These are phyloP conservation scores for Neoboletus brunneissimus DNA, from an alignment of 768 basidiomycete genomes.

Conservation along the genomic window DNA sequence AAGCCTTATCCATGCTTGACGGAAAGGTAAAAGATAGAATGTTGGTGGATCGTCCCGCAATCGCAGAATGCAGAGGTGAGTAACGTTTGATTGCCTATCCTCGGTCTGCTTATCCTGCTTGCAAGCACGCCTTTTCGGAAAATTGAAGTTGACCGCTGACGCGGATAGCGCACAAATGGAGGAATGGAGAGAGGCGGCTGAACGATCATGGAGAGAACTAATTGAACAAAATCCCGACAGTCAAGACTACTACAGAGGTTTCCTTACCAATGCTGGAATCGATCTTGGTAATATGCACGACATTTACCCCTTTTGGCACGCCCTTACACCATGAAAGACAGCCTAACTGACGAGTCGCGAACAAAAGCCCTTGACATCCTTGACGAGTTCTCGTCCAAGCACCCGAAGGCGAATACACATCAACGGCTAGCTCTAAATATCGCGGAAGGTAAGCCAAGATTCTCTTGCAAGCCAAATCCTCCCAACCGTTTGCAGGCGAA, in stretches of 20 bases:
- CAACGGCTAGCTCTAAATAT: conserved; percentile 70
- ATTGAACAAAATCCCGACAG: conserved; percentile 86
- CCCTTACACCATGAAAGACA: conserved; percentile 31
- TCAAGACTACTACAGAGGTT: conserved; percentile 75
- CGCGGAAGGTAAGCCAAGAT: conserved; percentile 43
- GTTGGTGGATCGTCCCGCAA: conserved; percentile 68
- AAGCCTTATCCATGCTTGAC: conserved; percentile 65
- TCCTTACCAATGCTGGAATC: conserved; percentile 62
- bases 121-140: conserved; percentile 75
- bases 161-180: conserved; percentile 10
- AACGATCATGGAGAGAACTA: conserved; percentile 75
- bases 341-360: conserved; percentile 48
- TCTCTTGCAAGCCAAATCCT: neutral
- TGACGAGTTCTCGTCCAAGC: conserved; percentile 53
- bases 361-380: conserved; percentile 56
- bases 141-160: conserved; percentile 34
- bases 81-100: neutral
- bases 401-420: conserved; percentile 70
- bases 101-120: conserved; percentile 5
- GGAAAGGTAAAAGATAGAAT: conserved; percentile 56
- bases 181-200: conserved; percentile 61
- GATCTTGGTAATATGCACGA: conserved; percentile 51
- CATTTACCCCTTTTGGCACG: neutral
- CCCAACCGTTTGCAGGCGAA: conserved; percentile 42
- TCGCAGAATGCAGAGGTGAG: conserved; percentile 67